These are phyloP conservation scores for Penicillium coprophilum DNA, from an alignment of 495 filamentous ascomycete species.

Conservation along the genomic window DNA sequence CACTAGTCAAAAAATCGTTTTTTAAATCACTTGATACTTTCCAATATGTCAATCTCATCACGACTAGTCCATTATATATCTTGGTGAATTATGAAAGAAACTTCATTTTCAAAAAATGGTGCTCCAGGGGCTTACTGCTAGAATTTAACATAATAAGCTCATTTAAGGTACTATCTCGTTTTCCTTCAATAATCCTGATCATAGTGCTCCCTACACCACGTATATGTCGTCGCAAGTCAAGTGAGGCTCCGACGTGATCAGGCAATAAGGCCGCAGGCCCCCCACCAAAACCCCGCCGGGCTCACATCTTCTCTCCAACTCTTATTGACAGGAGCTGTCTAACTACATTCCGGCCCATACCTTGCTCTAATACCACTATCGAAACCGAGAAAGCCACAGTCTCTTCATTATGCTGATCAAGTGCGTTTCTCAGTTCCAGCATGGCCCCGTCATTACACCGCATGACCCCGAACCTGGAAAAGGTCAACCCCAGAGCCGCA, in stretches of 20 bases:
- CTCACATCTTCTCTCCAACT: conserved; percentile 25
- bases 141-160: not conserved
- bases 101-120: not conserved
- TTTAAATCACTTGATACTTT: not conserved
- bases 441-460: conserved; percentile 19
- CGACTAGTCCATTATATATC: not conserved
- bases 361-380: not conserved
- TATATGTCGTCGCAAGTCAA: not conserved
- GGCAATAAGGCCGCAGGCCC: conserved; percentile 31
- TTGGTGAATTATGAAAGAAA: not conserved
- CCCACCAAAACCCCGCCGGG: conserved; percentile 32
- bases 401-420: conserved; percentile 49
- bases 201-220: not conserved
- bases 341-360: not conserved
- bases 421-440: conserved; percentile 26
- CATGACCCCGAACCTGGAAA: not conserved
- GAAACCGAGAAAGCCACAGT: conserved; percentile 4
- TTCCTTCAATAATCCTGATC: not conserved
- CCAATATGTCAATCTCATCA: not conserved
- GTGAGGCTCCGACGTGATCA: conserved; percentile 24
- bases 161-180: not conserved
- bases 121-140: not conserved
- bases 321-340: conserved; percentile 9
- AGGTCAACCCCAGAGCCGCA: conserved; percentile 5
- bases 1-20: not conserved